A percentile compares a stretch with the other conserved stretches of the same genome.
These are phyloP conservation scores for Zygosaccharomyces rouxii DNA, from an alignment of 805 yeast species.

Conservation along the genomic window DNA sequence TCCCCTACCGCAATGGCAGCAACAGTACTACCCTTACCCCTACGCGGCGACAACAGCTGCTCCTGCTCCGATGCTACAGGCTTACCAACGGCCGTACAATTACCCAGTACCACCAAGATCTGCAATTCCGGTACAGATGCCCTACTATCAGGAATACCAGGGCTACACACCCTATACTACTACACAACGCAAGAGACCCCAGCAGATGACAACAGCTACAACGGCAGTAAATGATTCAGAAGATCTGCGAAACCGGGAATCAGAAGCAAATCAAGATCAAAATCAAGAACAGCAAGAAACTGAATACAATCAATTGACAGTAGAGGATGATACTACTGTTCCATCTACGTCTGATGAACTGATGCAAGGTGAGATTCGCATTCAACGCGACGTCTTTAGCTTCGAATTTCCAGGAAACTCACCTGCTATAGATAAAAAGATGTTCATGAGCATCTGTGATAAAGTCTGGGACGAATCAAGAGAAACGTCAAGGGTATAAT, in stretches of 20 bases:
- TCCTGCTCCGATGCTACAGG: conserved; percentile 7
- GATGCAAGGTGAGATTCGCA: conserved; percentile 28
- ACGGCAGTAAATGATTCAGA: conserved; percentile 3
- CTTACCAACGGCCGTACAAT: neutral
- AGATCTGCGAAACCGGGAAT: neutral
- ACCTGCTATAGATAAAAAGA: conserved; percentile 28
- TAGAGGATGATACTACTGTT: conserved; percentile 26
- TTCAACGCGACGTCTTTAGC: conserved; percentile 25
- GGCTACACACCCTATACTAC: conserved; percentile 7
- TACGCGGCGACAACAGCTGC: conserved; percentile 2
- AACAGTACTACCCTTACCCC: conserved; percentile 9
- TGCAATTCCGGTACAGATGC: conserved; percentile 16
- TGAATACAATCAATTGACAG: conserved; percentile 27
- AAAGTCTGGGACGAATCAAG: conserved; percentile 33
- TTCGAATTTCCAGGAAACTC: conserved; percentile 25
- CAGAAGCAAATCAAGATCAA: neutral
- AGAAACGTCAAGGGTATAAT: conserved; percentile 6
- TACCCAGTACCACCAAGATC: conserved; percentile 11
- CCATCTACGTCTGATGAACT: conserved; percentile 11
- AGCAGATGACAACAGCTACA: conserved; percentile 1
- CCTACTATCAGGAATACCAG: conserved; percentile 10
- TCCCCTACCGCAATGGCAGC: conserved; percentile 8
- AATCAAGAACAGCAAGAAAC: conserved; percentile 9
- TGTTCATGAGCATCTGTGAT: conserved; percentile 33
- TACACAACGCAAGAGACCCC: conserved; percentile 7